Base-by-base conservation (phyloP, 1,284 basidiomycete genomes). In the Pyrrhoderma lamaoense region DNA sequence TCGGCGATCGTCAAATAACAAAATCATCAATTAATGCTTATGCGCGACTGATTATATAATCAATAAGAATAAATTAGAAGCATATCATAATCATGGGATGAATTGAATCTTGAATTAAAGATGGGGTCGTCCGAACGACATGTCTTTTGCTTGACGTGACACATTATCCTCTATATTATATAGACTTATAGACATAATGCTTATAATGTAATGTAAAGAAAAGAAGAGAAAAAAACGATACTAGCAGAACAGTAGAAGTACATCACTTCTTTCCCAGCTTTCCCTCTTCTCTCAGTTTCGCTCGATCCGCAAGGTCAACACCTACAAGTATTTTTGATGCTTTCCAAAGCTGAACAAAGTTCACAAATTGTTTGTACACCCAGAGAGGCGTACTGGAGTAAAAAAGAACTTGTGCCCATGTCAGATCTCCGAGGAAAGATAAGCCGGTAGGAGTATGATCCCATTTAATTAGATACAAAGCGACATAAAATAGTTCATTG, bases 311-410 rank as follows among this genome's bases (percentile, higher is more conserved):
- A 47, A 94, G 70, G 64, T 94, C 91, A 9, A 94, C 86, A 3
- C 92, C 91, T 19, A 93, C 91, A 13, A 94, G 76, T 60, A 95
- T 89, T 74, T 98, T 98, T 14, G 89, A 89, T 22, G 95, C 95
- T 67, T 99, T 99, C 94, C 94, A 98, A 59, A 98, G 84, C 67
- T 99, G 96, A 5, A 99, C 93, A 42, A 89, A 69, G 67, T 97
- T 98, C 73, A 99, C 92, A 55, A 95, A 63, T 67, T 99, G 97
- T 75, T 99, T 99, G 56, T 76, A 68, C 8, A 82, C 64, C 63
- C 84, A 95, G 51, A 97, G 72, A 1, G 86, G 89, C 60, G 79
- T 75, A 36, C 79, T 85, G 45, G 82, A 18, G 16, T 72, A 58
- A 0, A 88, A 93, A 56, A 94, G 67, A 8, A 87, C 60, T 65